These are phyloP conservation scores for Cryomyces minteri DNA, from an alignment of 495 filamentous ascomycete species.

Conservation along the genomic window DNA sequence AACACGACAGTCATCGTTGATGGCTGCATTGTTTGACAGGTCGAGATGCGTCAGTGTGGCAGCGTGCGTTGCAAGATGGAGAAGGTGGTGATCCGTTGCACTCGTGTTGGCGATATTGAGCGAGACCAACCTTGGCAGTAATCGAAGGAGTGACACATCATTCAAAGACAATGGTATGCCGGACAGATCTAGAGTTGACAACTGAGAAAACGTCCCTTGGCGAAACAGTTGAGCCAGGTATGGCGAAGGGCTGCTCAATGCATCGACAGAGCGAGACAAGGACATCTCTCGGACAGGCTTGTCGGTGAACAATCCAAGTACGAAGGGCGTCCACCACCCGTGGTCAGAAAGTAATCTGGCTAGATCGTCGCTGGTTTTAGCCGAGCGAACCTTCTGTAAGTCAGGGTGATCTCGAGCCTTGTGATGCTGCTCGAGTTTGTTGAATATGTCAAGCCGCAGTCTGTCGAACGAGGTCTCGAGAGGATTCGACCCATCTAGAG, in stretches of 20 bases:
- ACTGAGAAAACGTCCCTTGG: neutral
- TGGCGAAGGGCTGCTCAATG: neutral
- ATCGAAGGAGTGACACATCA: conserved; percentile 11
- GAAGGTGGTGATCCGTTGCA: conserved; percentile 11
- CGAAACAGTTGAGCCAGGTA: neutral
- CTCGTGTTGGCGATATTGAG: conserved; percentile 11
- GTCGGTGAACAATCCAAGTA: neutral
- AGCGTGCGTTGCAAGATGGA: conserved; percentile 8
- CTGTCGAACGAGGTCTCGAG: too few species aligned
- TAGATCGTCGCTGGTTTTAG: neutral
- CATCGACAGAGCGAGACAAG: neutral
- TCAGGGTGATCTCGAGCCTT: too few species aligned
- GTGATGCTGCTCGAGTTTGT: too few species aligned
- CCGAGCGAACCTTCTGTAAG: too few species aligned
- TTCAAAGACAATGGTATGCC: neutral
- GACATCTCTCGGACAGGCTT: neutral
- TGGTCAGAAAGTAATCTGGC: neutral
- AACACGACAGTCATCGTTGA: conserved; percentile 16
- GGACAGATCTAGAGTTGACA: neutral
- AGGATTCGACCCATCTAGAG: too few species aligned
- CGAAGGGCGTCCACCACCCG: neutral
- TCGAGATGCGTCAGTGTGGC: conserved; percentile 11
- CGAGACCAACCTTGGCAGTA: conserved; percentile 8
- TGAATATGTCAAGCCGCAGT: too few species aligned
- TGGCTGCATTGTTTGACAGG: conserved; percentile 10